Evolutionary conservation across 1,139 yeast species (phyloP), one percentile per base, ranked within the genome.

Genomic region (Protomyces inundatus): DNA sequence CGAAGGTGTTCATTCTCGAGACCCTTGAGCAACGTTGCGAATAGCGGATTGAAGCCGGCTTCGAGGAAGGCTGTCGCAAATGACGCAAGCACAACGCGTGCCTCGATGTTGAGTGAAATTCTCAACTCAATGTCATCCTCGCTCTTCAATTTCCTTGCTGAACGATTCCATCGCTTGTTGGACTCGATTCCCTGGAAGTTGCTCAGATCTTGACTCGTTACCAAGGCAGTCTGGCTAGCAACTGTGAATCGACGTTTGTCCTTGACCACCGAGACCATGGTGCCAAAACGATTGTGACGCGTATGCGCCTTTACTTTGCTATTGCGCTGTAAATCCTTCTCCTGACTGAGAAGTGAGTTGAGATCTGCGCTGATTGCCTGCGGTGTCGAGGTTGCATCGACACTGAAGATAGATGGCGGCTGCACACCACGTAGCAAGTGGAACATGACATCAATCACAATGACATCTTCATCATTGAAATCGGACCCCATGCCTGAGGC

Each of bases 211-310:
- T 51, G 33, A 34, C 54, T 58, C 14, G 39, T 23, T 3, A 58
- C 34, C 34, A 58, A 42, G 45, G 55, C 62, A 16, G 62, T 58
- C 68, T 88, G 91, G 3, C 97, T 96, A 0, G 96, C 84, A 0
- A 90, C 83, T 14, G 89, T 83, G 35, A 88, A 76, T 54, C 87
- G 79, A 6, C 81, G 82, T 66, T 81, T 80, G 64, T 82, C 82
- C 35, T 84, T 81, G 66, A 85, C 83, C 37, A 90, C 79, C 1
- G 96, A 86, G 9, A 90, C 75, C 68, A 91, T 77, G 0, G 98
- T 85, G 0, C 98, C 98, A 77, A 93, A 93, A 53, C 96, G 80
- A 3, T 95, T 93, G 72, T 93, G 98, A 62, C 98, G 81, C 0
- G 91, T 67, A 56, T 54, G 62, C 10, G 70, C 67, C 23, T 76